Percentiles rank a stretch among this genome's conserved stretches.
Evolutionary conservation across 805 yeast species (phyloP).

Genomic region (Brettanomyces anomalus): DNA sequence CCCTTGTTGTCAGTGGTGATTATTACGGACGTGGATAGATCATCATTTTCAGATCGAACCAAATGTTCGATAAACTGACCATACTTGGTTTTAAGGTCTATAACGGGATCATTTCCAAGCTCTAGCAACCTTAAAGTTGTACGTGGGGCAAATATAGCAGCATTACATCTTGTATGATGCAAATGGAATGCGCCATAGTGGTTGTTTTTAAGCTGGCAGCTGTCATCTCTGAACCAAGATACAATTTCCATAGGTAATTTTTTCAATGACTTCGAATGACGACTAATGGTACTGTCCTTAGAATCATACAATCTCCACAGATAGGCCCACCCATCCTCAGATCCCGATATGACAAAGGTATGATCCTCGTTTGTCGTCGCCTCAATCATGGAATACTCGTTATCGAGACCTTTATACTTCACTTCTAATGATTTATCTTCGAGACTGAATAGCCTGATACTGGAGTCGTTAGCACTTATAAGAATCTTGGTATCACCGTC

Average conservation of each 20-base stretch:
- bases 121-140: conserved; percentile 55
- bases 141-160: conserved; percentile 70
- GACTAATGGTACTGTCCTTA: conserved; percentile 2
- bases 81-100: conserved; percentile 37
- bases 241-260: background rate
- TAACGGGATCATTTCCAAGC: conserved; percentile 71
- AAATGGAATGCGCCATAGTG: conserved; percentile 70
- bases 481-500: conserved; percentile 28
- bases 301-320: conserved; percentile 49
- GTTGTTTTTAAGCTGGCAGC: conserved; percentile 39
- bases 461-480: conserved; percentile 77
- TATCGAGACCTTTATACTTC: conserved; percentile 65
- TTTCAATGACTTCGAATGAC: conserved; percentile 16
- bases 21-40: conserved; percentile 37
- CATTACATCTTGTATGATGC: conserved; percentile 64
- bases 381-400: conserved; percentile 59
- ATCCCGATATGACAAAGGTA: conserved; percentile 59
- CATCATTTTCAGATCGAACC: conserved; percentile 8
- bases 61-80: conserved; percentile 3
- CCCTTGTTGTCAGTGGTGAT: conserved; percentile 75
- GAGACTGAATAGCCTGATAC: conserved; percentile 56
- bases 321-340: conserved; percentile 84
- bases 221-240: conserved; percentile 23
- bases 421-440: conserved; percentile 47
- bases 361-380: conserved; percentile 57